These are phyloP conservation scores for Cladosporium sp. DNA, from an alignment of 2,329 filamentous ascomycete species.

Conservation along the genomic window DNA sequence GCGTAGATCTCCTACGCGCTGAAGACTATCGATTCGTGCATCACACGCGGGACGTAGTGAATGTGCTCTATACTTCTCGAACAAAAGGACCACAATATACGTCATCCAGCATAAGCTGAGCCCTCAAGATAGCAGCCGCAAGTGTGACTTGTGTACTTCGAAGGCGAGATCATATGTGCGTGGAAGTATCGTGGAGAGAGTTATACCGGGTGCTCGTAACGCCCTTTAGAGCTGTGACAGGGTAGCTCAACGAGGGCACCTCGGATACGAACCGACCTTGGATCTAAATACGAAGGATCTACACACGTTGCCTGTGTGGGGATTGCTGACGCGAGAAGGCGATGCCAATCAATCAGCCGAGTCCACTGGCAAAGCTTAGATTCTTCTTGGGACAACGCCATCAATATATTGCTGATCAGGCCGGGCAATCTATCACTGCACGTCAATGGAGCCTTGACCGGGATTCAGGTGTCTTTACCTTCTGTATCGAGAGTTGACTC, in stretches of 20 bases:
- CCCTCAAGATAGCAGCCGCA: not conserved
- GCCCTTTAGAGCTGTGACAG: not conserved
- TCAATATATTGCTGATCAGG: not conserved
- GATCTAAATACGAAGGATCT: not conserved
- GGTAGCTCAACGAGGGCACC: not conserved
- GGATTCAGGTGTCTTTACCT: not conserved
- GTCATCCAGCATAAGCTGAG: not conserved
- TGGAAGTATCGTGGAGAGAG: not conserved
- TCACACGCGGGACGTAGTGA: not conserved
- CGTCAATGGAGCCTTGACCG: not conserved
- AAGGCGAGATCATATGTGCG: not conserved
- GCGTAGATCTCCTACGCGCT: not conserved
- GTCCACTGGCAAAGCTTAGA: slow-evolving; percentile 16
- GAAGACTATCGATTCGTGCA: not conserved
- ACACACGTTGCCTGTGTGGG: not conserved
- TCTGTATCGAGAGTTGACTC: not conserved
- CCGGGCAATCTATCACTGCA: not conserved
- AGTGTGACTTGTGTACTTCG: not conserved
- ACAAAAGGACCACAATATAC: not conserved
- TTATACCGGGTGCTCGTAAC: not conserved
- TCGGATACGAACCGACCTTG: not conserved
- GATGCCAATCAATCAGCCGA: not conserved
- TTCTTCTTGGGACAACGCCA: not conserved
- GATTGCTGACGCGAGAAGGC: slow-evolving; percentile 3
- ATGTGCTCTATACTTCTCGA: not conserved